Percentiles rank a stretch among this genome's conserved stretches.
Conservation (phyloP, 2,329 filamentous ascomycete genomes). For the Aureobasidium melanogenum region DNA sequence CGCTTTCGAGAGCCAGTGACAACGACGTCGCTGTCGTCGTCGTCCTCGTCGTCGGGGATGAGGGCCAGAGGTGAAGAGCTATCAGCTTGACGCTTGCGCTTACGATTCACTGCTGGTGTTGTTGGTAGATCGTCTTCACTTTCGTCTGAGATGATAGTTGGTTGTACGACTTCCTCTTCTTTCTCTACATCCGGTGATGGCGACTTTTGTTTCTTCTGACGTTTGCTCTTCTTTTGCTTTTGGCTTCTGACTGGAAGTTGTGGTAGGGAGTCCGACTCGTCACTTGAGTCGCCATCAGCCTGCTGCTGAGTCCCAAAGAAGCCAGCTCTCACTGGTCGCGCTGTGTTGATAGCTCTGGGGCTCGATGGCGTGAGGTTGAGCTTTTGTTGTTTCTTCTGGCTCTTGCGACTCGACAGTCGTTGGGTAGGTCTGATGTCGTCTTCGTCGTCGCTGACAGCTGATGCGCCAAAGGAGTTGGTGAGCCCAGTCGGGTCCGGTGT, state of each 20-base stretch:
- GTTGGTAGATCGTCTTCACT: constrained; percentile 23
- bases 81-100: constrained; percentile 11
- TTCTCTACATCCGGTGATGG: neutral
- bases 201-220: neutral
- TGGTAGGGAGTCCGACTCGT: neutral
- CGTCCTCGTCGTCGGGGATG: constrained; percentile 16
- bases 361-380: constrained; percentile 17
- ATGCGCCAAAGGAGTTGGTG: constrained; percentile 14
- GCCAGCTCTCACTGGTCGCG: constrained; percentile 16
- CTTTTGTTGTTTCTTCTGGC: constrained; percentile 24
- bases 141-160: neutral
- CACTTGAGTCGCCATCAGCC: neutral
- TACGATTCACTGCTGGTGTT: constrained; percentile 12
- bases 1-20: constrained; percentile 18
- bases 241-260: neutral
- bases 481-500: constrained; percentile 19
- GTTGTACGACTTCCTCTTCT: neutral
- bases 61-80: neutral
- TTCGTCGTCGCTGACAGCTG: constrained; percentile 18
- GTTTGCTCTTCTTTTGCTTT: neutral
- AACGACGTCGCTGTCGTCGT: constrained; percentile 19
- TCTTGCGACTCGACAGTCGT: constrained; percentile 16
- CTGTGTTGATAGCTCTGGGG: constrained; percentile 3
- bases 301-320: constrained; percentile 22
- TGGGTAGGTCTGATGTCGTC: constrained; percentile 20